phyloP scores from a whole-genome alignment of 2,329 filamentous ascomycete genomes.

The Colletotrichum phormii region DNA sequence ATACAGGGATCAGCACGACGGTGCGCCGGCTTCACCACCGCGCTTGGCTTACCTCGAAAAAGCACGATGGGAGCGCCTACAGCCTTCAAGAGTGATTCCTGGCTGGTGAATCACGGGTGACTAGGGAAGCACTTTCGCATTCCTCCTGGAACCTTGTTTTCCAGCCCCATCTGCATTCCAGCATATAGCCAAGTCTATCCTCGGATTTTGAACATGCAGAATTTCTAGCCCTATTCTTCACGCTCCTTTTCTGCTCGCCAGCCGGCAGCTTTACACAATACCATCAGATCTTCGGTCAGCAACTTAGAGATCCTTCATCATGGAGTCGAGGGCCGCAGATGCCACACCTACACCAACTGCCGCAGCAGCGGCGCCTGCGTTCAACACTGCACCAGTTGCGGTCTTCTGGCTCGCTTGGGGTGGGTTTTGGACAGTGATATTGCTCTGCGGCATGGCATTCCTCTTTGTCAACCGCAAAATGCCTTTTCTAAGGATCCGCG shows the following conservation, averaged over 20 bases:
- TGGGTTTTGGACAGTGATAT: constrained; percentile 51
- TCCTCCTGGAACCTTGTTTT: neutral
- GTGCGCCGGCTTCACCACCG: constrained; percentile 11
- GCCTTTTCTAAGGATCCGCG: constrained; percentile 53
- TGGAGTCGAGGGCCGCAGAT: constrained; percentile 7
- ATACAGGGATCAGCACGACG: constrained; percentile 24
- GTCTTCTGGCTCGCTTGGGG: constrained; percentile 55
- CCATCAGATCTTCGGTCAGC: neutral
- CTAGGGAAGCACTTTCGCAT: neutral
- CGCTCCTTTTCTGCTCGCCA: constrained; percentile 2
- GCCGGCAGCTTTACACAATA: neutral
- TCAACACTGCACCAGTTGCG: constrained; percentile 49
- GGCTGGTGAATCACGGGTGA: neutral
- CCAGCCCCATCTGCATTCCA: constrained; percentile 24
- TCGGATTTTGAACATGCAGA: neutral
- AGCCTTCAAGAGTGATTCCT: constrained; percentile 1
- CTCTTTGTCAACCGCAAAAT: constrained; percentile 53
- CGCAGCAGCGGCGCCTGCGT: constrained; percentile 4
- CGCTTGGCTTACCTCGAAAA: constrained; percentile 1
- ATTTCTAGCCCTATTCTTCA: neutral
- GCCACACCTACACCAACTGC: neutral
- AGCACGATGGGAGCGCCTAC: constrained; percentile 5
- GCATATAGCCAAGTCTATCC: constrained; percentile 27
- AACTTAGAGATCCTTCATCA: neutral
- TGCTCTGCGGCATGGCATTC: constrained; percentile 53